Conservation (phyloP, 2,329 filamentous ascomycete species). For the Neonectria hederae region DNA sequence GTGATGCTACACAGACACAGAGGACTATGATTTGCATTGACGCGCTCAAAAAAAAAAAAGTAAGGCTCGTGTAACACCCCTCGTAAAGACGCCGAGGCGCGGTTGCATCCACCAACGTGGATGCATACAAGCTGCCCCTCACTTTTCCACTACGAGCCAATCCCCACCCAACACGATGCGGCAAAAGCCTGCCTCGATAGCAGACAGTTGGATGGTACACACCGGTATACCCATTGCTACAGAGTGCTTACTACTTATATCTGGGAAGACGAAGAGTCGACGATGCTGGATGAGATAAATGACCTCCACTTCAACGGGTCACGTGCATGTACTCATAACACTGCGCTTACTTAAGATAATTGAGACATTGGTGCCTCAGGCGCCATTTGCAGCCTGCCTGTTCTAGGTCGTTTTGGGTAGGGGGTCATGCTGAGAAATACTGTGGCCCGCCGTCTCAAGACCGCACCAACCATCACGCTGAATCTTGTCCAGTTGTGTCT, state of each 20-base stretch:
- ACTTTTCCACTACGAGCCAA: conserved; percentile 8
- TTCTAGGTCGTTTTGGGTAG: conserved; percentile 42
- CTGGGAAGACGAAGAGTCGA: not conserved
- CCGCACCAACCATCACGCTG: conserved; percentile 59
- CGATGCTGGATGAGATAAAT: not conserved
- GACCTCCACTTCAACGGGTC: conserved; percentile 16
- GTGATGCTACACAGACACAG: conserved; percentile 46
- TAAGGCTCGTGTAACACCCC: conserved; percentile 17
- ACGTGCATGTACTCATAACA: conserved; percentile 34
- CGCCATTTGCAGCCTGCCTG: conserved; percentile 31
- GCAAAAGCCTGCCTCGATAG: not conserved
- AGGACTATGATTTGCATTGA: conserved; percentile 14
- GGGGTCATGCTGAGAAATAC: conserved; percentile 58
- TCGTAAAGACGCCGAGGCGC: conserved; percentile 13
- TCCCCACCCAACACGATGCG: not conserved
- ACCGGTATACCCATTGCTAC: not conserved
- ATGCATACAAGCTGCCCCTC: conserved; percentile 11
- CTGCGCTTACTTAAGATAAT: conserved; percentile 31
- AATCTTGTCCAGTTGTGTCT: conserved; percentile 61
- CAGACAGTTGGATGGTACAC: not conserved
- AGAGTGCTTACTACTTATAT: not conserved
- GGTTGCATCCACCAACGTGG: not conserved
- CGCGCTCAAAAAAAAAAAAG: conserved; percentile 14
- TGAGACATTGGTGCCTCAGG: conserved; percentile 35
- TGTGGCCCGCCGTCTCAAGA: conserved; percentile 47